Evolutionary conservation across 2,329 filamentous ascomycete genomes (phyloP).

Genomic region (Aspergillus puulaauensis): DNA sequence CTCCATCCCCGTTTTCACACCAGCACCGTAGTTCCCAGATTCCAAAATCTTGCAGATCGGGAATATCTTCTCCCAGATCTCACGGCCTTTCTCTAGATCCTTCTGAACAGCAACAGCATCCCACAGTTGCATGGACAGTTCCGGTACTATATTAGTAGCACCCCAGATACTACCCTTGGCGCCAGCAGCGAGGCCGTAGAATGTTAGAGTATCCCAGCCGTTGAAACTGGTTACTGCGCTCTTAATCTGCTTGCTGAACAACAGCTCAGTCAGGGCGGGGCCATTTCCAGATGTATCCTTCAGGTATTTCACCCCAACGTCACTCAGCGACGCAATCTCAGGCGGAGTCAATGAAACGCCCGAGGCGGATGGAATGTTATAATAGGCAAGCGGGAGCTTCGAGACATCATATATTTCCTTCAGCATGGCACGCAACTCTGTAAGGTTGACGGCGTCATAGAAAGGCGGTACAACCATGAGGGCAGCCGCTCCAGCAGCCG

Average conservation of each 20-base stretch:
- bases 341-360: conserved; percentile 43
- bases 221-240: conserved; percentile 49
- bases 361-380: conserved; percentile 52
- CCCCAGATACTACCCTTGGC: conserved; percentile 53
- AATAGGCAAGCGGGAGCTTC: conserved; percentile 50
- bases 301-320: conserved; percentile 51
- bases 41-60: conserved; percentile 54
- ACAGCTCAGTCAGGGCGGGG: conserved; percentile 50
- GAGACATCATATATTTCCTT: conserved; percentile 15
- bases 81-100: conserved; percentile 45
- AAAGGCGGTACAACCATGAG: conserved; percentile 53
- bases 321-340: conserved; percentile 45
- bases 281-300: conserved; percentile 56
- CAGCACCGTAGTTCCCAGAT: conserved; percentile 47
- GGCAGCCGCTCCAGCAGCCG: conserved; percentile 40
- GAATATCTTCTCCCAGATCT: conserved; percentile 51
- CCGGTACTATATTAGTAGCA: conserved; percentile 52
- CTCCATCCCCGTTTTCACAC: conserved; percentile 53
- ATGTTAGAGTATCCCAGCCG: conserved; percentile 56
- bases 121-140: conserved; percentile 51
- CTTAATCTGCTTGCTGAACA: conserved; percentile 43
- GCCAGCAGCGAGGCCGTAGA: conserved; percentile 52
- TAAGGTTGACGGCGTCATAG: conserved; percentile 47
- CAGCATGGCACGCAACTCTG: conserved; percentile 28
- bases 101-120: conserved; percentile 46